Evolutionary conservation across 768 basidiomycete species (phyloP).

Genomic region (Psilocybe subaeruginosa): DNA sequence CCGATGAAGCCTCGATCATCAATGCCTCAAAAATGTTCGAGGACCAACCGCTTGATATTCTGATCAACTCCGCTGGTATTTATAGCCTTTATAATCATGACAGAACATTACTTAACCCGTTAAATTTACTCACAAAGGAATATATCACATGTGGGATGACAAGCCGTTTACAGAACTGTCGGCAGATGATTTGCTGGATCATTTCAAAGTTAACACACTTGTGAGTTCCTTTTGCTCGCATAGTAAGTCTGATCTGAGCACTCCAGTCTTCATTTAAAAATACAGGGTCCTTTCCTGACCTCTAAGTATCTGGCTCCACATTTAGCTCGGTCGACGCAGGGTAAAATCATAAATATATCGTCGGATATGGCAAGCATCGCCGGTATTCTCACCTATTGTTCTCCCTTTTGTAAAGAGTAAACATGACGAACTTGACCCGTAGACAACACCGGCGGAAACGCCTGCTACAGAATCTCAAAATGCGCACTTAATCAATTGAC

Average conservation of each 20-base stretch:
- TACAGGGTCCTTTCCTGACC: slow-evolving; percentile 7
- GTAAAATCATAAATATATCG: slow-evolving; percentile 9
- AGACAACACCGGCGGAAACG: slow-evolving; percentile 11
- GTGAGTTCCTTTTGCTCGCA: not conserved
- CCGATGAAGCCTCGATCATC: slow-evolving; percentile 7
- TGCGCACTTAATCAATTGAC: slow-evolving; percentile 9
- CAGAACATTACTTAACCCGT: no score
- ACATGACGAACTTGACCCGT: not conserved
- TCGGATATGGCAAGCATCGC: slow-evolving; percentile 9
- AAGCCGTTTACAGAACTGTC: slow-evolving; percentile 6
- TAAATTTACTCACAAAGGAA: not conserved
- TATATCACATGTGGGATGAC: slow-evolving; percentile 9
- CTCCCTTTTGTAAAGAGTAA: not conserved
- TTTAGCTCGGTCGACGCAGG: not conserved
- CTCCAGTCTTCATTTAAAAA: not conserved
- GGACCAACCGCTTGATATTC: not conserved
- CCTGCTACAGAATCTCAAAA: slow-evolving; percentile 10
- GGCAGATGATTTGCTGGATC: slow-evolving; percentile 5
- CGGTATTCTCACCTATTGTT: slow-evolving; percentile 3
- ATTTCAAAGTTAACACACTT: slow-evolving; percentile 11
- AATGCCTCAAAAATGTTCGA: not conserved
- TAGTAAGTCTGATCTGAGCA: not conserved
- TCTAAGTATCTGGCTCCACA: not conserved
- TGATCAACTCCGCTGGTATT: slow-evolving; percentile 8
- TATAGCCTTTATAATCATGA: not conserved